A percentile compares a stretch with the other conserved stretches of the same genome.
Conservation (phyloP, 495 filamentous ascomycete genomes). For the Trichoderma erinaceum region DNA sequence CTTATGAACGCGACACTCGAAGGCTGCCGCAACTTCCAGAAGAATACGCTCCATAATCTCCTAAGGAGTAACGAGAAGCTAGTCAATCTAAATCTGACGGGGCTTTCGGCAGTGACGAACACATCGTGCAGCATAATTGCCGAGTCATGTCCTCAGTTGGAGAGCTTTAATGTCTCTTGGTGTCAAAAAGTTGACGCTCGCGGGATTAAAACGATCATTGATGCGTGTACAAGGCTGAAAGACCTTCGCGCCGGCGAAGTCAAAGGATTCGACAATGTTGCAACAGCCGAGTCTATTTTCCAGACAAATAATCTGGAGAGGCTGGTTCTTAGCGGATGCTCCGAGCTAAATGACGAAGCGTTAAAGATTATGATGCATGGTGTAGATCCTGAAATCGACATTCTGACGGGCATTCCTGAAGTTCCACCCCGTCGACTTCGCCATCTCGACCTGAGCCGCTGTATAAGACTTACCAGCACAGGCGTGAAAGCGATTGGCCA, state of each 20-base stretch:
- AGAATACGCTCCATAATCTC: constrained; percentile 70
- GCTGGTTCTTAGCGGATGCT: constrained; percentile 70
- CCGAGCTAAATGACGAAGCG: constrained; percentile 65
- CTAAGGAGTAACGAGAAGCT: constrained; percentile 71
- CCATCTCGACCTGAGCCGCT: constrained; percentile 80
- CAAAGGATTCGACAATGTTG: constrained; percentile 64
- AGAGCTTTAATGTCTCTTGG: constrained; percentile 85
- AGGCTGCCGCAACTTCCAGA: constrained; percentile 76
- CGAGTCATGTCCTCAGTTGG: constrained; percentile 71
- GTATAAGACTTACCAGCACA: constrained; percentile 60
- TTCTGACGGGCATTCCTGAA: constrained; percentile 65
- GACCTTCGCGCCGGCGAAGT: constrained; percentile 83
- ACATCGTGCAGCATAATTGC: constrained; percentile 82
- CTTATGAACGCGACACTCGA: constrained; percentile 82
- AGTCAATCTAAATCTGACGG: constrained; percentile 76
- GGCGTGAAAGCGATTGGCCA: constrained; percentile 62
- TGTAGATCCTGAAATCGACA: constrained; percentile 63
- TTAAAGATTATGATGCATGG: constrained; percentile 70
- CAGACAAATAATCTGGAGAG: constrained; percentile 73
- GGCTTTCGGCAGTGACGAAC: constrained; percentile 73
- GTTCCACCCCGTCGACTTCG: constrained; percentile 74
- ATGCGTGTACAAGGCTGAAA: constrained; percentile 62
- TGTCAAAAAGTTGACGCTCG: constrained; percentile 78
- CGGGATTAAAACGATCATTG: constrained; percentile 67
- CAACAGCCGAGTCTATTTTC: constrained; percentile 66